Evolutionary conservation across 306 rosid species (phyloP).

Genomic region (cucumber (Cucumis sativus)): DNA sequence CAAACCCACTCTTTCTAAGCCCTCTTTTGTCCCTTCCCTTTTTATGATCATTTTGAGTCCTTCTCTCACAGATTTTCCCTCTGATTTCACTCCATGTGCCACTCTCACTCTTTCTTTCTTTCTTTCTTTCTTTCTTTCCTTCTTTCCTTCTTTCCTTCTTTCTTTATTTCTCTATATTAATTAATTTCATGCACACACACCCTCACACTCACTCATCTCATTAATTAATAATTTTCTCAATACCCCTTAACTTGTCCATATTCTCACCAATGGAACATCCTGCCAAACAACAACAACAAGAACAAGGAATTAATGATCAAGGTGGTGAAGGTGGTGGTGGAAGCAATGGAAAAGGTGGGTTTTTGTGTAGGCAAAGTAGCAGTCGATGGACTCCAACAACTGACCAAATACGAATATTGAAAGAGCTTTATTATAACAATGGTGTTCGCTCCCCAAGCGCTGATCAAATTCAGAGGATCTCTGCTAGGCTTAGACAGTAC

Average conservation of each 20-base stretch:
- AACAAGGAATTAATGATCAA: background rate
- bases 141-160: background rate
- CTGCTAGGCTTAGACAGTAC: constrained; percentile 76
- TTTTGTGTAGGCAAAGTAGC: constrained; percentile 72
- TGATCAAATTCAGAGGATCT: constrained; percentile 96
- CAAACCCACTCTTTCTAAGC: constrained; percentile 51
- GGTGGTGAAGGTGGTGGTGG: background rate
- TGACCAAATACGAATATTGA: constrained; percentile 83
- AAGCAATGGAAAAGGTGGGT: constrained; percentile 27
- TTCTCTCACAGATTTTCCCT: constrained; percentile 48
- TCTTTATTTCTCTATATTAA: background rate
- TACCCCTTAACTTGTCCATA: background rate
- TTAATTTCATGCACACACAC: background rate
- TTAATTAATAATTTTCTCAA: background rate
- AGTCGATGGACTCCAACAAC: constrained; percentile 86
- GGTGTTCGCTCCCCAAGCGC: constrained; percentile 85
- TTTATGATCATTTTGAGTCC: constrained; percentile 33
- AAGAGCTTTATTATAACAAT: constrained; percentile 92
- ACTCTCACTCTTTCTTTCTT: background rate
- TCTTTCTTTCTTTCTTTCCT: background rate
- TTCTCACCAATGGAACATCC: constrained; percentile 6
- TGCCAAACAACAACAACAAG: background rate
- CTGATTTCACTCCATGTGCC: constrained; percentile 47
- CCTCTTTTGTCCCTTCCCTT: constrained; percentile 93
- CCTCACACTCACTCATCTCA: too few relatives aligned